A percentile compares a stretch with the other conserved stretches of the same genome.
These are phyloP conservation scores for Scheffersomyces coipomensis DNA, from an alignment of 805 yeast genomes.

Conservation along the genomic window DNA sequence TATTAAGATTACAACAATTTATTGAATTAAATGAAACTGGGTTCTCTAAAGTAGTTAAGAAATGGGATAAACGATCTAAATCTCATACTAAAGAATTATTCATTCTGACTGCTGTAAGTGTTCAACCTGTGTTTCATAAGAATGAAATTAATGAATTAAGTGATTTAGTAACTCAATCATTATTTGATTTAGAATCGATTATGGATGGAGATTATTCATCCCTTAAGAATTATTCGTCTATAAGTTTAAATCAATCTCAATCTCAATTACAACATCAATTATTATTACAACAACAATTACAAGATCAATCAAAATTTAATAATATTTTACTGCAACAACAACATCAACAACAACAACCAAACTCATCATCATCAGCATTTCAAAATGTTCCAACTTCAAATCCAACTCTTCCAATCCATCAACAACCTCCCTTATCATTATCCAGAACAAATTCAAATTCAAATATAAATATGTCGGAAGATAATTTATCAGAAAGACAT, in stretches of 20 bases:
- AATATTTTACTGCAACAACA: neutral
- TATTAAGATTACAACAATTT: constrained; percentile 86
- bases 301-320: neutral
- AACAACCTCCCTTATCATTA: neutral
- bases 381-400: constrained; percentile 4
- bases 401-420: constrained; percentile 4
- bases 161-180: constrained; percentile 65
- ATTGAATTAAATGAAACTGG: constrained; percentile 95
- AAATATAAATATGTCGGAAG: neutral
- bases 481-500: neutral
- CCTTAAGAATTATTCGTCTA: constrained; percentile 15
- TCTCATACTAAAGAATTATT: constrained; percentile 93
- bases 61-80: constrained; percentile 97
- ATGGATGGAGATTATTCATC: constrained; percentile 45
- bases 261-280: constrained; percentile 2
- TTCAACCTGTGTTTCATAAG: constrained; percentile 94
- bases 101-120: constrained; percentile 87
- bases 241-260: constrained; percentile 1
- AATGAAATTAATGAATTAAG: constrained; percentile 81
- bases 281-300: constrained; percentile 1
- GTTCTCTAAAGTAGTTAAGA: constrained; percentile 89
- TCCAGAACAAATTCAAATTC: constrained; percentile 12
- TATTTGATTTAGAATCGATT: constrained; percentile 70
- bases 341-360: neutral
- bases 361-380: neutral